Conservation (phyloP, 768 basidiomycete genomes). For the Rhodotorula diobovata region DNA sequence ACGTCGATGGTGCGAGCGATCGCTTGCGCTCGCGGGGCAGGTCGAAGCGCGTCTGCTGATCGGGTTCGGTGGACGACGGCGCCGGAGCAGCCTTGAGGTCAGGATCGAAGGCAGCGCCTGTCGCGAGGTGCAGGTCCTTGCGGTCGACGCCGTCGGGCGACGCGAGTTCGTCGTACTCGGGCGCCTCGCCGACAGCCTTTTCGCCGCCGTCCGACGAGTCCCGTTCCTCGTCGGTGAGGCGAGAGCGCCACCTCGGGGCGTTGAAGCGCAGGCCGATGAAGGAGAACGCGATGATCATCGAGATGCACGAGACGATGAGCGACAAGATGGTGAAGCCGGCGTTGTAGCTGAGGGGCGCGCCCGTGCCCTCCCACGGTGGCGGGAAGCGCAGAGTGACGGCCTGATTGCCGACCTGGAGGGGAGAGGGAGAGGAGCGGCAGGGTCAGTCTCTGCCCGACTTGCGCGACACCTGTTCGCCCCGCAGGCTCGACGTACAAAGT, state of each 20-base stretch:
- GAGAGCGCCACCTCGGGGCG: background rate
- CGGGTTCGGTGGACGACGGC: background rate
- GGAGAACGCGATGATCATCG: constrained; percentile 37
- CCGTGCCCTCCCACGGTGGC: constrained; percentile 17
- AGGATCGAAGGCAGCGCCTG: constrained; percentile 4
- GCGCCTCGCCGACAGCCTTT: background rate
- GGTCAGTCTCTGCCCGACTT: constrained; percentile 3
- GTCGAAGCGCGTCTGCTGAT: constrained; percentile 6
- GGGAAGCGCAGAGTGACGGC: constrained; percentile 20
- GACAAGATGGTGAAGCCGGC: constrained; percentile 33
- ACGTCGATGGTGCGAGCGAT: background rate
- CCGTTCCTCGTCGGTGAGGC: constrained; percentile 7
- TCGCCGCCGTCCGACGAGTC: background rate
- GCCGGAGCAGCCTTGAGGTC: constrained; percentile 9
- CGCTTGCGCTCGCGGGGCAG: background rate
- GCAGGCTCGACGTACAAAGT: constrained; percentile 17
- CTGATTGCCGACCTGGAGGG: constrained; percentile 33
- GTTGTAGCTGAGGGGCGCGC: constrained; percentile 25
- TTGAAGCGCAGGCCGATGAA: constrained; percentile 36
- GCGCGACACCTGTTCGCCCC: background rate
- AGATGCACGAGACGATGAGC: constrained; percentile 27
- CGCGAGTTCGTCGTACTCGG: background rate
- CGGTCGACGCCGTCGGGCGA: background rate
- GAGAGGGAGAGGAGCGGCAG: background rate
- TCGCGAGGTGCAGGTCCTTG: background rate